Conservation (phyloP, 2,329 filamentous ascomycete genomes). For the Penicillium frequentans region DNA sequence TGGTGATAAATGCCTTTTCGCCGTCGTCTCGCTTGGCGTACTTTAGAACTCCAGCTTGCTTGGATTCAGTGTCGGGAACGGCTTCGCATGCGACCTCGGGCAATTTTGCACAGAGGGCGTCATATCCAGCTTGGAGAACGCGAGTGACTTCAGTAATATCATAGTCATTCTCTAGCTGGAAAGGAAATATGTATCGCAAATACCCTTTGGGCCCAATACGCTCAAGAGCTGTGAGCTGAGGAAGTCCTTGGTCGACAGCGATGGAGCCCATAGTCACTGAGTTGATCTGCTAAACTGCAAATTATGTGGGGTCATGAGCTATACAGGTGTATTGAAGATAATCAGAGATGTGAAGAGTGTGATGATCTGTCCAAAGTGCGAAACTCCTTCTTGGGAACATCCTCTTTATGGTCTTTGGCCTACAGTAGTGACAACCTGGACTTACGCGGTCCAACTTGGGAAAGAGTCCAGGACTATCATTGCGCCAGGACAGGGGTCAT, state of each 20-base stretch:
- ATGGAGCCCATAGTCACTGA: neutral
- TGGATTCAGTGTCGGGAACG: conserved; percentile 30
- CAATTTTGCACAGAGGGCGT: conserved; percentile 29
- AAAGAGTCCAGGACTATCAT: too few species aligned
- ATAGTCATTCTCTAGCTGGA: conserved; percentile 34
- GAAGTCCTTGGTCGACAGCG: neutral
- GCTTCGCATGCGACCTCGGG: conserved; percentile 34
- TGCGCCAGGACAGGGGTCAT: too few species aligned
- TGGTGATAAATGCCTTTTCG: conserved; percentile 38
- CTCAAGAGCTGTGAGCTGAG: conserved; percentile 29
- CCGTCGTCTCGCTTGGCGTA: conserved; percentile 16
- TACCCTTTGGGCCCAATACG: conserved; percentile 38
- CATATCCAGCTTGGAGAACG: conserved; percentile 25
- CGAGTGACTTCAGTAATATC: conserved; percentile 19
- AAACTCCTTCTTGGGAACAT: too few species aligned
- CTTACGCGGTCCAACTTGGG: too few species aligned
- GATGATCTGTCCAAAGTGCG: too few species aligned
- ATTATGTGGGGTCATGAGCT: too few species aligned
- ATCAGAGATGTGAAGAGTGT: too few species aligned
- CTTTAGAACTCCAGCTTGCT: conserved; percentile 35
- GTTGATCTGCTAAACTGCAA: too few species aligned
- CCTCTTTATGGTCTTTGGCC: too few species aligned
- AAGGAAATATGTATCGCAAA: conserved; percentile 37
- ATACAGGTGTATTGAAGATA: rapidly evolving
- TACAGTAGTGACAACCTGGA: too few species aligned